Conservation (phyloP, 2,329 filamentous ascomycete species). For the Fusarium devonianum region DNA sequence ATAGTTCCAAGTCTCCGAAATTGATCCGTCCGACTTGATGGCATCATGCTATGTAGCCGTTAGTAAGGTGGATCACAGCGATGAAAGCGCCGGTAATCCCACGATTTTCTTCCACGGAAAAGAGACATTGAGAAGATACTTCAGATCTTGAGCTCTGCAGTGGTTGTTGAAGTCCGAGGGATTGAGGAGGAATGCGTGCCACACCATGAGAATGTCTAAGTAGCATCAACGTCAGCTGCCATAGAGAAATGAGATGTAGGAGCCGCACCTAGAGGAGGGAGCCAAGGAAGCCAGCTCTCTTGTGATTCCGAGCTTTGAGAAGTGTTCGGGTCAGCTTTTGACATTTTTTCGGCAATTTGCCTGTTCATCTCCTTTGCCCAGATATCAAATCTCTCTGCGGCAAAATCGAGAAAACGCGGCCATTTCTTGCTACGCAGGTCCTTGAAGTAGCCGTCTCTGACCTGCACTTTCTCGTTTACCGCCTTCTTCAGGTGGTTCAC, state of each 20-base stretch:
- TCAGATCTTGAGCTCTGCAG: constrained; percentile 3
- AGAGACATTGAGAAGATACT: constrained; percentile 7
- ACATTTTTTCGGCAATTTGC: background rate
- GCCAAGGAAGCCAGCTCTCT: constrained; percentile 7
- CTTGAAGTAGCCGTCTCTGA: too few species aligned
- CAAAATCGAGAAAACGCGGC: constrained; percentile 33
- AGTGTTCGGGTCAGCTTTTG: background rate
- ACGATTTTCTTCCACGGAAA: constrained; percentile 32
- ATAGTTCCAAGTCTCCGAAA: constrained; percentile 19
- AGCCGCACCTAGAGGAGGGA: constrained; percentile 25
- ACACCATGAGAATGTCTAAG: constrained; percentile 31
- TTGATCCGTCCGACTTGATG: constrained; percentile 24
- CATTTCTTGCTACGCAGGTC: constrained; percentile 28
- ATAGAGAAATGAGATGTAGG: accelerated
- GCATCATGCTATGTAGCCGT: constrained; percentile 16
- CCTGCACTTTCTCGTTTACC: constrained; percentile 10
- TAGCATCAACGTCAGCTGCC: background rate
- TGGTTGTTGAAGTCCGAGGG: constrained; percentile 21
- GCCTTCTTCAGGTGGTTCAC: constrained; percentile 14
- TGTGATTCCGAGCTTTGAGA: constrained; percentile 1
- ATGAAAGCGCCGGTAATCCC: background rate
- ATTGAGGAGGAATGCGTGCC: constrained; percentile 34
- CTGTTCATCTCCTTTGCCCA: constrained; percentile 27
- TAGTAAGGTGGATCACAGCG: background rate
- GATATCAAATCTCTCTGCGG: constrained; percentile 32